Base-by-base conservation (phyloP, 352 stramenopile genomes). In the Phytophthora pluvialis region DNA sequence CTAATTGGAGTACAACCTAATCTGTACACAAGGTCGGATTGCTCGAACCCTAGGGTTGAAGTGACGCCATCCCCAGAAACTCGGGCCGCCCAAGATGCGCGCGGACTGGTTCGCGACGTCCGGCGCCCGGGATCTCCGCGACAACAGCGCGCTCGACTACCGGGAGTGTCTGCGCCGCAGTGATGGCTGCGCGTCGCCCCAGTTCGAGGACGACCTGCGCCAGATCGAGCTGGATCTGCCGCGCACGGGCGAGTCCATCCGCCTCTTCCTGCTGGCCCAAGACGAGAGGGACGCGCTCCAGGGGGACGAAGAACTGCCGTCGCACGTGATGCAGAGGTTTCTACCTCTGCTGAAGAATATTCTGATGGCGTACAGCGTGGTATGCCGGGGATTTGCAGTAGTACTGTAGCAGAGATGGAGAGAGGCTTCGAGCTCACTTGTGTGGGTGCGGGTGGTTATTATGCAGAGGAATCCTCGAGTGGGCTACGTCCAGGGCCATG, bases 401-500 rank as follows among this genome's bases (percentile, higher is more conserved):
- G 21, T 21, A 21, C 40, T 42, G 26, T 10, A 36, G 18, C 2
- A 39, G 40, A 46, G 31, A 5, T 39, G 5, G n/a, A 15, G 3
- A 40, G 16, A 38, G 8, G 15, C 4, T 13, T 33, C 6, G 15
- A 36, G 16, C 42, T 39, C 28, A 42, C 39, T 36, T 40, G 28
- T 54, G 3, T 36, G 40, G 16, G 8, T 32, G 21, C 21, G 21
- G 21, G 21, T 21, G 21, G 21, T 39, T 31, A 21, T 31, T 33
- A 15, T 51, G 25, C 36, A 91, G 79, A 67, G 81, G 32, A 93
- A 91, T 46, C 69, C 78, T 35, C 77, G 81, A 25, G 78, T 93
- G n/a, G 84, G 84, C 0, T 93, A 93, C 52, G 80, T 93, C 1
- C 84, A 93, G 52, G 84, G 84, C 42, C 84, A 93, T 36, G 81